phyloP scores from a whole-genome alignment of 768 basidiomycete species.

The Hemileccinum impolitum region DNA sequence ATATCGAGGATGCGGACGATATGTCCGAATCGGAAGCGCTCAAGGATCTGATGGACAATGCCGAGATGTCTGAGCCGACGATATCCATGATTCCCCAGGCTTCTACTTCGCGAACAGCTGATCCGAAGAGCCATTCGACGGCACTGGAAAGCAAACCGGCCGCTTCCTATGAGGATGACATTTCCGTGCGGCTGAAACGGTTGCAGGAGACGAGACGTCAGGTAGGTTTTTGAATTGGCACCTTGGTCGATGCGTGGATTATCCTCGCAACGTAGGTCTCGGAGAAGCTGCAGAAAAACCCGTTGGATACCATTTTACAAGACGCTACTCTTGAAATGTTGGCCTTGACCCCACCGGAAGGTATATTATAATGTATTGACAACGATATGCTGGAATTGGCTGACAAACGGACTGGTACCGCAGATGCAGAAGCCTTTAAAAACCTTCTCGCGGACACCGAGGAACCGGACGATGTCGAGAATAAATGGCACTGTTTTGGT shows the following conservation, averaged over 20 bases:
- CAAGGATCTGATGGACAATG: constrained; percentile 9
- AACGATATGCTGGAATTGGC: background rate
- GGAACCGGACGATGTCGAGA: constrained; percentile 3
- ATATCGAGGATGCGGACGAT: constrained; percentile 26
- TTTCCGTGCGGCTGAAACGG: constrained; percentile 7
- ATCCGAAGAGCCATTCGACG: background rate
- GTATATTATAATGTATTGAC: background rate
- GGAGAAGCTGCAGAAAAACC: background rate
- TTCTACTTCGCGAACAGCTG: constrained; percentile 7
- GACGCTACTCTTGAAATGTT: constrained; percentile 25
- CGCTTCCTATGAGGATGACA: constrained; percentile 10
- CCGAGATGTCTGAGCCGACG: background rate
- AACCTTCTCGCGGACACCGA: constrained; percentile 19
- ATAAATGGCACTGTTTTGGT: constrained; percentile 23
- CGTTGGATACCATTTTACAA: constrained; percentile 15
- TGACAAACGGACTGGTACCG: background rate
- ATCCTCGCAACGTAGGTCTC: constrained; percentile 17
- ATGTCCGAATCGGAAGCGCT: constrained; percentile 16
- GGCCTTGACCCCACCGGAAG: constrained; percentile 19
- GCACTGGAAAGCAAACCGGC: background rate
- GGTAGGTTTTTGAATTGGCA: constrained; percentile 9
- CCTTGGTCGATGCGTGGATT: background rate
- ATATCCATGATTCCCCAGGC: constrained; percentile 7
- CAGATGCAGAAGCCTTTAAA: constrained; percentile 16
- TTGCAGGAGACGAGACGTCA: constrained; percentile 19